These are phyloP conservation scores for Trametes polyzona DNA, from an alignment of 1,284 basidiomycete species.

Conservation along the genomic window DNA sequence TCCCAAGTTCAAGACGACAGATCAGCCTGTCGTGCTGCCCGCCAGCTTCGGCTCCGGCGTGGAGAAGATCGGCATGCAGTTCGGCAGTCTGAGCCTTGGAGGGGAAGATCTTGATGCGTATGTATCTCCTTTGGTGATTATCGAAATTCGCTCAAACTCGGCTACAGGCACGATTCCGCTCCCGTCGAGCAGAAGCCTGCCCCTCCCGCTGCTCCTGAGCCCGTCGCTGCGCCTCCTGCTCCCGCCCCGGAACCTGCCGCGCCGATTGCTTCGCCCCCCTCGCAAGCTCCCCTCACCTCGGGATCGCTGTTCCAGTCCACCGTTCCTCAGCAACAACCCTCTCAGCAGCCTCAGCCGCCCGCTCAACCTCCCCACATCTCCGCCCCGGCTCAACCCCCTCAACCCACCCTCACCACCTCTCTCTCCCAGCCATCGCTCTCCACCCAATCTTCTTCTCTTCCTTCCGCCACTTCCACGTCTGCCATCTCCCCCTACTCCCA, in stretches of 20 bases:
- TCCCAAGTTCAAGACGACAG: constrained; percentile 67
- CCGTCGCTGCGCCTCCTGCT: constrained; percentile 22
- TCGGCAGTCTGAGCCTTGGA: constrained; percentile 75
- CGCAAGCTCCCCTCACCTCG: constrained; percentile 36
- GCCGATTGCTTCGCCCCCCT: constrained; percentile 33
- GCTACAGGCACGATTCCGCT: constrained; percentile 27
- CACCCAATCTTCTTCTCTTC: constrained; percentile 32
- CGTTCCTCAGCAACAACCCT: constrained; percentile 41
- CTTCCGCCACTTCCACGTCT: constrained; percentile 33
- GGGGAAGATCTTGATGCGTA: constrained; percentile 61
- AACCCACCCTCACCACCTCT: constrained; percentile 42
- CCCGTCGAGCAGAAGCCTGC: constrained; percentile 32
- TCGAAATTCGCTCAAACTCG: constrained; percentile 2
- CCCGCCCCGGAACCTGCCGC: constrained; percentile 27
- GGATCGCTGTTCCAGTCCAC: constrained; percentile 51
- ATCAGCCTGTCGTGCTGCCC: constrained; percentile 80
- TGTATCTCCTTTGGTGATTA: constrained; percentile 29
- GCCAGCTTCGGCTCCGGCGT: constrained; percentile 57
- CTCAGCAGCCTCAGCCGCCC: constrained; percentile 27
- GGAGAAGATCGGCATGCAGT: constrained; percentile 83
- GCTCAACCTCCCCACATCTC: constrained; percentile 34
- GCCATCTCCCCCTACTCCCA: constrained; percentile 47
- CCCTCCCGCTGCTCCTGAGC: constrained; percentile 35
- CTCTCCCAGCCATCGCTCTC: constrained; percentile 44
- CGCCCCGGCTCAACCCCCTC: constrained; percentile 42